Base-by-base conservation (phyloP, 192 early-diverging fungal genomes). In the Funneliformis geosporum region DNA sequence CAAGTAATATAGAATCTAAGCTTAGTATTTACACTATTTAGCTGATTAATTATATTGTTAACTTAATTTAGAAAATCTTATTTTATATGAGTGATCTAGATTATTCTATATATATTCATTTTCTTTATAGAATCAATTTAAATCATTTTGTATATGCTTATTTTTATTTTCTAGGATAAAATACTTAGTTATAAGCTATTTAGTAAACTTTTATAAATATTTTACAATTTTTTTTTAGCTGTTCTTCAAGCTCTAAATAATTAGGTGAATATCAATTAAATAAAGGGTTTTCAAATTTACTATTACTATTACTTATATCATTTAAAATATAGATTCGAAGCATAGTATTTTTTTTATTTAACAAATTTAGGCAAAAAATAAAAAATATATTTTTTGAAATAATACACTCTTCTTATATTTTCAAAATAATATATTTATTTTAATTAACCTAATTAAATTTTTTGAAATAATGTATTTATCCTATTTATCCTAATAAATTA, bases 151-250 rank as follows among this genome's bases (percentile, higher is more conserved):
- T 42, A 42, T 46, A 42, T 71, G 16, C 42, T 71, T 44, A 44
- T 44, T 44, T 46, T 50, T 14, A 14, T 71, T 47, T 27, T 46
- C 46, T 66, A 38, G 47, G 7, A 1, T 50, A 46, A 18, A 27
- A 72, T 46, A 72, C 47, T 72, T 72, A 72, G 5, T 44, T 11
- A 40, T 46, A 43, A 72, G 70, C 70, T 27, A 18, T 46, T 72
- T 72, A 14, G 18, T 43, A 50, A 5, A 72, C n/a, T 2, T 27
- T 46, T 72, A 47, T 50, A 72, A 72, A 42, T 11, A n/a, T 72
- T 72, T 72, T 21, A 72, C 42, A 46, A 46, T 72, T 11, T 72
- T 72, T 42, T 44, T 72, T 72, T 72, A 72, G 21, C 4, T 72
- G 21, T 14, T 72, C 21, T 71, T 71, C 39, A 44, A 71, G 69